Base-by-base conservation (phyloP, 78 protist genomes). In the Capsaspora owczarzaki region DNA sequence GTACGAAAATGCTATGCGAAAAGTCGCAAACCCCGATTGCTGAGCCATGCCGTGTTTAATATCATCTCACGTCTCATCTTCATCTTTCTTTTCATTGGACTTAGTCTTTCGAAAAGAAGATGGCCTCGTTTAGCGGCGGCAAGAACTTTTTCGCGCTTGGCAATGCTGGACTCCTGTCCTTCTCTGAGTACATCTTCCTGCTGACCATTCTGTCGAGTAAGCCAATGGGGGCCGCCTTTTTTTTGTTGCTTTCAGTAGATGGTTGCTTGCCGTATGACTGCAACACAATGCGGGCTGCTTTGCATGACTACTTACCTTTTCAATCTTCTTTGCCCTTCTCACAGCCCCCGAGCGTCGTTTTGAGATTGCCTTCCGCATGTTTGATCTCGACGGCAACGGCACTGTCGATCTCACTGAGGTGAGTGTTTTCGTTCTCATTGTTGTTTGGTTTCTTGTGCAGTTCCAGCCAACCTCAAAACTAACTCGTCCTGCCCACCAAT, bases 371-470 rank as follows among this genome's bases (percentile, higher is more conserved):
- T 80, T 80, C 66, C 40, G 70, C 44, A 69, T 66, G 72, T 80
- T 80, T 37, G 84, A 80, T 69, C 33, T 80, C 49, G 84, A 80
- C 46, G 76, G 84, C 25, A 80, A 80, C 77, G 84, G 84, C 44
- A 70, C 77, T 23, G 66, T 80, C 35, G 84, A 80, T 42, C 12
- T 35, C 38, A 40, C 44, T n/a, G 84, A 79, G 49, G 38, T 79
- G 35, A 23, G 49, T 56, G 20, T 56, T 12, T 46, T 46, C 51
- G 5, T 12, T 5, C 51, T 12, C 51, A 46, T 46, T 46, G 25
- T 46, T 12, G 5, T 12, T 46, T 12, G 12, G 66, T 56, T 10
- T 6, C 66, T 3, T 56, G 4, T 56, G 29, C 66, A 56, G 4
- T 3, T 56, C 25, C 4, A 25, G 4, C 20, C 29, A 56, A 3